phyloP scores from a whole-genome alignment of 768 basidiomycete species.

The Podaxis pistillaris region DNA sequence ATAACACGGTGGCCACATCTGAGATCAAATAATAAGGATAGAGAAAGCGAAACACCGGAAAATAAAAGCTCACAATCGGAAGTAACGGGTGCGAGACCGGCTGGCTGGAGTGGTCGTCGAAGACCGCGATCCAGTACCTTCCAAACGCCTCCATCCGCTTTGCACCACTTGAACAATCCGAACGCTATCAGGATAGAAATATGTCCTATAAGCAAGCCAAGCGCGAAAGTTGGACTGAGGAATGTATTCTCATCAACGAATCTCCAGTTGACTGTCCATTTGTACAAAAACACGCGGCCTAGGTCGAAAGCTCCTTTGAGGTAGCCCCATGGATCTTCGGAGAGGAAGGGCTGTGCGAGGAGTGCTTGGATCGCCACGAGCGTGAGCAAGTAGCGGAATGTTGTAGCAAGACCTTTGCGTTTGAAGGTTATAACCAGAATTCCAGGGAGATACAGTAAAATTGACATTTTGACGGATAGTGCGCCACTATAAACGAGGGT shows the following conservation, averaged over 20 bases:
- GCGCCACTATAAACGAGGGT: constrained; percentile 52
- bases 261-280: constrained; percentile 99
- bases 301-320: constrained; percentile 80
- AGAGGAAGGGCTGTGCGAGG: constrained; percentile 71
- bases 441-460: constrained; percentile 86
- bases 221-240: constrained; percentile 60
- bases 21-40: background rate
- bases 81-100: constrained; percentile 44
- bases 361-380: constrained; percentile 52
- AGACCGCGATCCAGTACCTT: constrained; percentile 55
- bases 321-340: constrained; percentile 61
- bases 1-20: constrained; percentile 82
- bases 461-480: constrained; percentile 94
- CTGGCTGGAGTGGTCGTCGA: constrained; percentile 46
- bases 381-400: constrained; percentile 48
- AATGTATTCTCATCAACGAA: constrained; percentile 79
- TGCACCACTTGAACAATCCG: constrained; percentile 76
- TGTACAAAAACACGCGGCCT: constrained; percentile 83
- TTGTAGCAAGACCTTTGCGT: constrained; percentile 55
- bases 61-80: constrained; percentile 59
- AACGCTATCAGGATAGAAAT: constrained; percentile 57
- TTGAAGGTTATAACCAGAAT: constrained; percentile 81
- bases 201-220: constrained; percentile 66
- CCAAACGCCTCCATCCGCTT: constrained; percentile 64
- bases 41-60: background rate